A percentile compares a stretch with the other conserved stretches of the same genome.
phyloP scores from a whole-genome alignment of 2,329 filamentous ascomycete species.

The Kalaharituber pfeilii region DNA sequence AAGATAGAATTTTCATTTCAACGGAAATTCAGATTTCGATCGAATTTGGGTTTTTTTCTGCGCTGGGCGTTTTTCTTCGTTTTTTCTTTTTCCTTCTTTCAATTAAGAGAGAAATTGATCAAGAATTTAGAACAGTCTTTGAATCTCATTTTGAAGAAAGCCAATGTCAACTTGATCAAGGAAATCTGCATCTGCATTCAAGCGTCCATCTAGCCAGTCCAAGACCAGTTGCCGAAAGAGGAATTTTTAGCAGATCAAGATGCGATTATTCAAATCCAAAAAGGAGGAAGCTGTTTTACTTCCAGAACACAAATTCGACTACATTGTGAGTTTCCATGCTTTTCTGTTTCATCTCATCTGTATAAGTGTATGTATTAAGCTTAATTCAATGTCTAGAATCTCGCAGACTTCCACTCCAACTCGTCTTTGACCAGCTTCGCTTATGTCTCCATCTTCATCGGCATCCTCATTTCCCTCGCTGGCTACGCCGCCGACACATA shows the following conservation, averaged over 20 bases:
- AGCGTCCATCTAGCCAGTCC: no score
- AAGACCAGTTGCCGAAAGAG: no score
- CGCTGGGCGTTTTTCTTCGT: no score
- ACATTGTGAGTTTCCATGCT: slow-evolving; percentile 15
- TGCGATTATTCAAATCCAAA: slow-evolving; percentile 10
- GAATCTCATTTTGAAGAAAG: no score
- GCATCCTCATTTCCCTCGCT: slow-evolving; percentile 25
- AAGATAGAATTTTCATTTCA: no score
- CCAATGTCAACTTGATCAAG: no score
- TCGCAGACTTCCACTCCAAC: slow-evolving; percentile 13
- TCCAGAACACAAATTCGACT: slow-evolving; percentile 19
- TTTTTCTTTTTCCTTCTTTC: no score
- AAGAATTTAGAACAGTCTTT: no score
- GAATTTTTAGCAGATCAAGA: slow-evolving; percentile 1
- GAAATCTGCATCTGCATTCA: no score
- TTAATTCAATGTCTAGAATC: slow-evolving; percentile 10
- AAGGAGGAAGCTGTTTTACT: slow-evolving; percentile 6
- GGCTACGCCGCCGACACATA: slow-evolving; percentile 36
- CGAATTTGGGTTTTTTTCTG: no score
- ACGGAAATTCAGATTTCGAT: no score
- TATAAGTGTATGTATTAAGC: neutral
- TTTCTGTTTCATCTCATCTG: neutral
- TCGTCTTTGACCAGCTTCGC: slow-evolving; percentile 12
- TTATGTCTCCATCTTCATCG: slow-evolving; percentile 24
- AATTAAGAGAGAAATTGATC: no score